Conservation (phyloP, 495 filamentous ascomycete species). For the Daldinia childiae region DNA sequence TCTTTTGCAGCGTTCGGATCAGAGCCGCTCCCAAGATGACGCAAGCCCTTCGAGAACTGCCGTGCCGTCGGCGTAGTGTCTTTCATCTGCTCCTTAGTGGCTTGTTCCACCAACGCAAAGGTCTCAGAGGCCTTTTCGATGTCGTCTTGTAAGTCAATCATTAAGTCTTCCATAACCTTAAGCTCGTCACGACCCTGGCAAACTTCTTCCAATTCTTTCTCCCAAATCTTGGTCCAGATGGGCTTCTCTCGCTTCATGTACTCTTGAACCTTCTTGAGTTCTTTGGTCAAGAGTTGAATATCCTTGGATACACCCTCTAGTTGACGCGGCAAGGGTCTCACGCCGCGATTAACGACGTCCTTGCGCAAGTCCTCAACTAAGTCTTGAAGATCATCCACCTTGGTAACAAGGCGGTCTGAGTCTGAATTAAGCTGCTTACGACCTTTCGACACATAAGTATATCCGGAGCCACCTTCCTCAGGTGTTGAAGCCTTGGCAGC, state of each 20-base stretch:
- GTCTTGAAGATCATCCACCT: conserved; percentile 96
- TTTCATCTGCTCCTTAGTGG: conserved; percentile 93
- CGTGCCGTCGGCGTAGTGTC: conserved; percentile 67
- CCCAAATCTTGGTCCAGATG: conserved; percentile 98
- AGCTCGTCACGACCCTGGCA: conserved; percentile 94
- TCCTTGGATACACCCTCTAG: conserved; percentile 89
- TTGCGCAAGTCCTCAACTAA: conserved; percentile 96
- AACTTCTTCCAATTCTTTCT: conserved; percentile 91
- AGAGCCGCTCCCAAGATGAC: conserved; percentile 67
- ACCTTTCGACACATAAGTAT: conserved; percentile 82
- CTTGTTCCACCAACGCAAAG: conserved; percentile 93
- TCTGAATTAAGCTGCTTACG: conserved; percentile 86
- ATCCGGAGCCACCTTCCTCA: conserved; percentile 75
- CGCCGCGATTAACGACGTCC: conserved; percentile 92
- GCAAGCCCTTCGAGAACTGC: conserved; percentile 65
- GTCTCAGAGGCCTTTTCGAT: conserved; percentile 92
- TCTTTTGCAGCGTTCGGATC: conserved; percentile 88
- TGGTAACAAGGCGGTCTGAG: conserved; percentile 84
- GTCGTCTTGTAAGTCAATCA: conserved; percentile 91
- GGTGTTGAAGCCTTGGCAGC: conserved; percentile 73
- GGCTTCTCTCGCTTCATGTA: conserved; percentile 92
- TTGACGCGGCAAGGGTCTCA: conserved; percentile 90
- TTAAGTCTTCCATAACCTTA: conserved; percentile 92
- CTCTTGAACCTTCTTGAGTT: conserved; percentile 95
- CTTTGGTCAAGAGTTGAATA: conserved; percentile 78